A percentile compares a stretch with the other conserved stretches of the same genome.
Conservation (phyloP, 345 rosid genomes). For the Hibiscus mutabilis region DNA sequence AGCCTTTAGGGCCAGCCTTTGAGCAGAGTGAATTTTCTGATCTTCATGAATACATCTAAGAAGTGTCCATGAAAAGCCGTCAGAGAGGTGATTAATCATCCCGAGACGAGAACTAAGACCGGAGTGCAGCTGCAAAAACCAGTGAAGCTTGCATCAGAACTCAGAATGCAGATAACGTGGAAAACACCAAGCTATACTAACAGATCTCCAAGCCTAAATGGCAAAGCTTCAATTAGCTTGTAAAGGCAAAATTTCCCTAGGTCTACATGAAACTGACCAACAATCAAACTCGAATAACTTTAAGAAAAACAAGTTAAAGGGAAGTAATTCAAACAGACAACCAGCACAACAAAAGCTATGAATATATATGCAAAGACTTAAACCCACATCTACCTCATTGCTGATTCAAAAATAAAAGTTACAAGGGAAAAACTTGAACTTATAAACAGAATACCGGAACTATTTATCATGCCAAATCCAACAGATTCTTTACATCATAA, state of each 20-base stretch:
- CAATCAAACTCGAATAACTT: background rate
- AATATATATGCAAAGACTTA: too few relatives aligned
- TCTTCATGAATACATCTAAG: conserved; percentile 81
- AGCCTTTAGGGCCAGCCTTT: conserved; percentile 68
- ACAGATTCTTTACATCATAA: conserved; percentile 3
- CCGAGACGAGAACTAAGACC: conserved; percentile 54
- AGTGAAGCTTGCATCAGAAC: conserved; percentile 4
- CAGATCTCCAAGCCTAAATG: background rate
- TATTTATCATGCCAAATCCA: background rate
- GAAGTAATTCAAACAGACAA: background rate
- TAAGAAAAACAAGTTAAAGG: background rate
- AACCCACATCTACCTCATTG: background rate
- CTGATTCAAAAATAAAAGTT: background rate
- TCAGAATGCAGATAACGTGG: background rate
- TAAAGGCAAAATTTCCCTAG: background rate
- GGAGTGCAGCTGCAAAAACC: conserved; percentile 5
- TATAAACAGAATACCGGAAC: conserved; percentile 7
- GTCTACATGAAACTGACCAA: background rate
- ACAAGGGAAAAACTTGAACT: background rate
- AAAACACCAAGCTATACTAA: background rate
- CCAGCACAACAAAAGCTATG: background rate
- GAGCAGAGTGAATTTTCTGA: conserved; percentile 67
- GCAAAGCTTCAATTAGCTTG: background rate
- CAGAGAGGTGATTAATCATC: conserved; percentile 38
- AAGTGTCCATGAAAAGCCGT: conserved; percentile 69